Conservation (phyloP, 192 early-diverging fungal species). For the Dissophora globulifera region DNA sequence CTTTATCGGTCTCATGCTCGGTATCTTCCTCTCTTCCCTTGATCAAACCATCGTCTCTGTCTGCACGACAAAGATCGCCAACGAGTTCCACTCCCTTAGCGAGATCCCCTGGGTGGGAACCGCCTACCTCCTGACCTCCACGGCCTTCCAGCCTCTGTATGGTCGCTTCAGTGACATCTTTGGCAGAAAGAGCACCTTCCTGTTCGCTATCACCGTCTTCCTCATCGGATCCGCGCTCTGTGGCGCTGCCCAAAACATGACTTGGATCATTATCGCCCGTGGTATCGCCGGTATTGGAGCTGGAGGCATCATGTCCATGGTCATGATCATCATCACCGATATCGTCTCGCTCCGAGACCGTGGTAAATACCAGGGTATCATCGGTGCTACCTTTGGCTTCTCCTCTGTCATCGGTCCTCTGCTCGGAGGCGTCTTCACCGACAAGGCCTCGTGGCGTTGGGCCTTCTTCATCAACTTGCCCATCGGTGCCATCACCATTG, state of each 20-base stretch:
- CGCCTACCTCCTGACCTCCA: conserved; percentile 72
- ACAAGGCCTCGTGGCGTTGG: conserved; percentile 67
- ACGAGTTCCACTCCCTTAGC: conserved; percentile 68
- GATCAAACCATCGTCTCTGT: conserved; percentile 85
- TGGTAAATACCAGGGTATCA: conserved; percentile 71
- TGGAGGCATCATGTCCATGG: conserved; percentile 66
- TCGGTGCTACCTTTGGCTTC: conserved; percentile 63
- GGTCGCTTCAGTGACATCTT: conserved; percentile 69
- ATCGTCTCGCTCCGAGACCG: conserved; percentile 69
- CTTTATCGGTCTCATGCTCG: conserved; percentile 57
- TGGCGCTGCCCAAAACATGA: conserved; percentile 61
- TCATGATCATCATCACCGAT: conserved; percentile 78
- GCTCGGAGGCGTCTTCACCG: conserved; percentile 70
- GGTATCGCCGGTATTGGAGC: conserved; percentile 80
- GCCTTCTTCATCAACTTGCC: conserved; percentile 69
- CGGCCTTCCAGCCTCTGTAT: conserved; percentile 74
- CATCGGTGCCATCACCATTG: conserved; percentile 60
- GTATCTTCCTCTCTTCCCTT: conserved; percentile 72
- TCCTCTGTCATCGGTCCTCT: conserved; percentile 67
- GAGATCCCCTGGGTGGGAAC: conserved; percentile 72
- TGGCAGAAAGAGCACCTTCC: conserved; percentile 74
- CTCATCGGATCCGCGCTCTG: conserved; percentile 73
- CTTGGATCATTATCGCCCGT: conserved; percentile 74
- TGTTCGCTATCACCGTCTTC: conserved; percentile 73
- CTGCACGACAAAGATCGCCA: conserved; percentile 69